phyloP scores from a whole-genome alignment of 2,329 filamentous ascomycete species.

The Pseudogymnoascus sp. region DNA sequence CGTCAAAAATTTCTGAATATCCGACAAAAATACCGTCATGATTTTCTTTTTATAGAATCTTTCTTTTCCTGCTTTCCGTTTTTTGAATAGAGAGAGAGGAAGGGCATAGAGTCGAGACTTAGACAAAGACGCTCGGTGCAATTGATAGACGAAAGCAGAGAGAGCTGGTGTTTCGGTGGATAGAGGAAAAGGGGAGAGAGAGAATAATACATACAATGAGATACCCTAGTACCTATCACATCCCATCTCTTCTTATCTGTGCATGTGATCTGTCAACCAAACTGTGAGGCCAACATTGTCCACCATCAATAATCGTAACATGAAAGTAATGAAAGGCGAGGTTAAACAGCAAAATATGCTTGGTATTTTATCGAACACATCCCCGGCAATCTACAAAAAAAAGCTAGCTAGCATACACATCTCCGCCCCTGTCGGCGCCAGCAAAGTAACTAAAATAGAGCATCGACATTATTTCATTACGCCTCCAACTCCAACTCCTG shows the following conservation, averaged over 20 bases:
- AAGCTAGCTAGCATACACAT: constrained; percentile 6
- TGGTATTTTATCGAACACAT: background rate
- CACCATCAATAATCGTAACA: background rate
- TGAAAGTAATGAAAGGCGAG: background rate
- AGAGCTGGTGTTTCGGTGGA: background rate
- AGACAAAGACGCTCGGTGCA: background rate
- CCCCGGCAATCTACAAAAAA: constrained; percentile 1
- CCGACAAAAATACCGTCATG: background rate
- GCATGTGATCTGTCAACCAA: background rate
- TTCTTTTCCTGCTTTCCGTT: background rate
- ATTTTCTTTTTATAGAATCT: background rate
- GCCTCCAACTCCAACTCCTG: background rate
- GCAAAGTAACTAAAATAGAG: background rate
- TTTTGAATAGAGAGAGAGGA: background rate
- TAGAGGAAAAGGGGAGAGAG: background rate
- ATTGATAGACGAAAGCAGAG: background rate
- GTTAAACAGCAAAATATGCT: background rate
- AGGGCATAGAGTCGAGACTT: background rate
- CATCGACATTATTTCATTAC: constrained; percentile 1
- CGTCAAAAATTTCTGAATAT: background rate
- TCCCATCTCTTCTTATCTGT: background rate
- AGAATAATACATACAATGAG: constrained; percentile 5
- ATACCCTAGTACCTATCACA: constrained; percentile 5
- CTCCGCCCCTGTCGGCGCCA: background rate
- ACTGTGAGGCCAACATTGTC: background rate